Evolutionary conservation across 225 moss, liverwort and hornwort genomes (phyloP), one percentile per base, ranked within the genome.

Genomic region (Thuidium tamariscinum): DNA sequence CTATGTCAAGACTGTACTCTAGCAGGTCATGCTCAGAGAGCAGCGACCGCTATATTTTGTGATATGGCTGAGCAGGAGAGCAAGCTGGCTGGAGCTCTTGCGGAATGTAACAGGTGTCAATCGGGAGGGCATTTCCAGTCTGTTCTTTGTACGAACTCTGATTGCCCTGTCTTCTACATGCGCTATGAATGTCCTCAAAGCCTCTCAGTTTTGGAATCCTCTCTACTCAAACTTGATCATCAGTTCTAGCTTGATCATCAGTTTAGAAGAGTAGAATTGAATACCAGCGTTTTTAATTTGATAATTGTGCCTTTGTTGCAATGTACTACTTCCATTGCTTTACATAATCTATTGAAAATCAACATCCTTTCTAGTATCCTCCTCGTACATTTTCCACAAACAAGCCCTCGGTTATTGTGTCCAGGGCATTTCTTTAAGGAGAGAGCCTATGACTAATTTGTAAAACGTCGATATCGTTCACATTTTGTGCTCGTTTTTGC

Each of bases 51-150:
- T 41, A 41, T 88, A 37, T 87, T 64, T 51, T 68, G 84, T 19
- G 91, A 93, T 56, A 88, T 87, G 72, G 87, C 89, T 60, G 93
- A 92, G 89, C 91, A 93, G 83, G 93, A 93, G 85, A 78, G 85
- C 37, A 91, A 88, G 89, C 85, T 93, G 42, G 84, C 79, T 82
- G 85, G 88, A 74, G 92, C 91, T 44, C 87, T 87, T 42, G 85
- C 89, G 64, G 86, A 88, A 78, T 93, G 93, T 69, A 62, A 49
- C 88, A 81, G 92, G 84, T 93, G 93, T 42, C 93, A 93, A 82
- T 91, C 93, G 22, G 92, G 93, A 67, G 92, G 93, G 17, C 91
- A 87, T 83, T 91, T 92, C 46, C 92, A 92, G 67, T 67, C 92
- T 81, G 85, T 93, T 76, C 88, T 93, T 65, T 93, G 93, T 83